Base-by-base conservation (phyloP, 2,329 filamentous ascomycete genomes). In the Pseudogymnoascus sp. region DNA sequence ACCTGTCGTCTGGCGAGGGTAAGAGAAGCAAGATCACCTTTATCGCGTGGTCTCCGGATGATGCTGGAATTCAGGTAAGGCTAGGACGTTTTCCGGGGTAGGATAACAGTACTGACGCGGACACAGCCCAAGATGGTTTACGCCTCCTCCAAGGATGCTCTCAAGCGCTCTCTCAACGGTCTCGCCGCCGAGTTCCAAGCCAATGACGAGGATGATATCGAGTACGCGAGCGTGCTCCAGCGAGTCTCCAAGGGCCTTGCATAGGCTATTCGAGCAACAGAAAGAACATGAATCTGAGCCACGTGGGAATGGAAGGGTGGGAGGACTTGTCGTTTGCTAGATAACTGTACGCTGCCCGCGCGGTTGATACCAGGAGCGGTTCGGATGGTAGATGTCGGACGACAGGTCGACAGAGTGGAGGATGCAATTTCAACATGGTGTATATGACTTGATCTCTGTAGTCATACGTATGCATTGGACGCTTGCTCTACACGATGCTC, bases 81-180 rank as follows among this genome's bases (percentile, higher is more conserved):
- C 53, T 62, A n/a, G 14, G 20, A 57, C 12, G 9, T 39, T 7
- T 37, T 25, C 7, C 22, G 20, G 28, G 15, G 36, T 8, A 35
- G 22, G 36, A 39, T 66, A 60, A 67, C 47, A 41, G n/a, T 37
- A 58, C 57, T 28, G 28, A 41, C 66, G 53, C 18, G 30, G 15
- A n/a, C 50, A 62, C 68, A 91, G 89, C 82, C 87, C 76, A 91
- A 91, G 82, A 94, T 94, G 90, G 82, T 91, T 75, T 94, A 93
- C 81, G 88, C 89, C 70, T 89, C 90, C 59, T 94, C 90, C 76
- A 94, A 93, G 80, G 88, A 92, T 71, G 87, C 88, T 63, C 82
- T 94, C 68, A 93, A 91, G 83, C 86, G 87, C 75, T 76, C 88
- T 58, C 83, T 94, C 66, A 89, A 84, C 72, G 89, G 89, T 66